Percentiles rank a stretch among this genome's conserved stretches.
Conservation (phyloP, 164 flowering plant genomes). For the Echeveria elegans region DNA sequence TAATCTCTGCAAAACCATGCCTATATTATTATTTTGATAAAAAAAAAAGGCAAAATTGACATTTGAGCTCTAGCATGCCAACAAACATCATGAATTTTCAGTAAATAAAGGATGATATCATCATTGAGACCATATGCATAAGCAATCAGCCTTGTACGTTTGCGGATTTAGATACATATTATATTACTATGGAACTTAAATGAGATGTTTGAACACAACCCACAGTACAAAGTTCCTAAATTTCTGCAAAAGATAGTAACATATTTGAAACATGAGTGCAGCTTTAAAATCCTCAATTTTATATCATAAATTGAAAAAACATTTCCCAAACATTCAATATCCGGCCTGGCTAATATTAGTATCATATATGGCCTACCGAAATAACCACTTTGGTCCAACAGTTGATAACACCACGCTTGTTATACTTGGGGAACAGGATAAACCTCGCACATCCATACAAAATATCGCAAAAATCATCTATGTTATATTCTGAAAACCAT, state of each 20-base stretch:
- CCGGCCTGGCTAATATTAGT: background rate
- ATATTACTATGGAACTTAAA: conserved; percentile 18
- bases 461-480: background rate
- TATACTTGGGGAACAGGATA: background rate
- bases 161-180: too few relatives aligned
- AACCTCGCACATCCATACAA: background rate
- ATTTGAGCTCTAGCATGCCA: background rate
- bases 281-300: background rate
- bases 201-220: background rate
- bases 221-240: background rate
- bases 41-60: background rate
- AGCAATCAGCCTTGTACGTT: too few relatives aligned
- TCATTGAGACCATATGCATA: background rate
- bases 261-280: too few relatives aligned
- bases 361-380: background rate
- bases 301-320: background rate
- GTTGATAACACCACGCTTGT: too few relatives aligned
- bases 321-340: background rate
- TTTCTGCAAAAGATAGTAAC: too few relatives aligned
- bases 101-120: background rate
- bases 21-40: background rate
- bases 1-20: background rate
- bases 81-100: background rate
- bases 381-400: background rate
- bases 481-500: background rate